Conservation (phyloP, 1,139 yeast genomes). For the Taphrina betulina region DNA sequence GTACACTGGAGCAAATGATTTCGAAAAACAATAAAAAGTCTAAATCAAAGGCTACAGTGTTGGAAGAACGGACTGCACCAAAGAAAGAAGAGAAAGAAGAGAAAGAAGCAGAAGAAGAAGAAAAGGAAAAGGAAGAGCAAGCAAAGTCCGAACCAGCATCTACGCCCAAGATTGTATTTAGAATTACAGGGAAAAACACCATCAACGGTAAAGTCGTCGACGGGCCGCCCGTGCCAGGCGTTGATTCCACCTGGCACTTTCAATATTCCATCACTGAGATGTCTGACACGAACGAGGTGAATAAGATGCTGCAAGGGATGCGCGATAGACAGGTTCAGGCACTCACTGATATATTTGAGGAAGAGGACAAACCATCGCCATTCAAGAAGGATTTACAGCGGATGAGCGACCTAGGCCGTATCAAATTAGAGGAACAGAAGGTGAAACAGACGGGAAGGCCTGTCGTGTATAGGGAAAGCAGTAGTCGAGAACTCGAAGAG, state of each 20-base stretch:
- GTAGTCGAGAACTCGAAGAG: conserved; percentile 4
- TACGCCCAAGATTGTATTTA: conserved; percentile 2
- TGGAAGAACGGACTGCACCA: background rate
- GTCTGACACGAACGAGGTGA: conserved; percentile 7
- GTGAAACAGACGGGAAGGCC: background rate
- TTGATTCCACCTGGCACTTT: conserved; percentile 17
- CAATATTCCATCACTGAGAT: conserved; percentile 1
- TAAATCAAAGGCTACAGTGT: background rate
- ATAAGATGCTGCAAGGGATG: background rate
- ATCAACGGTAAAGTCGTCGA: conserved; percentile 14
- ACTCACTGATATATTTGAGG: conserved; percentile 14
- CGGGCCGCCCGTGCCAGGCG: conserved; percentile 27
- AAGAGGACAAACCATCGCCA: background rate
- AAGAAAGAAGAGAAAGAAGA: background rate
- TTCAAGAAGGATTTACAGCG: conserved; percentile 16
- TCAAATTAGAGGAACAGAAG: conserved; percentile 2
- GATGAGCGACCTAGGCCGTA: conserved; percentile 29
- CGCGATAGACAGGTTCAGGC: conserved; percentile 16
- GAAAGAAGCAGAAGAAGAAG: background rate
- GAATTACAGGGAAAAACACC: conserved; percentile 15
- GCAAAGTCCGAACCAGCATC: background rate
- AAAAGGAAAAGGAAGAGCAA: background rate
- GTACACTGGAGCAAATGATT: conserved; percentile 26
- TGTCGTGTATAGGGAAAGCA: conserved; percentile 14
- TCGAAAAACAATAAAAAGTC: background rate